phyloP scores from a whole-genome alignment of 495 filamentous ascomycete species.

The Halenospora varia region DNA sequence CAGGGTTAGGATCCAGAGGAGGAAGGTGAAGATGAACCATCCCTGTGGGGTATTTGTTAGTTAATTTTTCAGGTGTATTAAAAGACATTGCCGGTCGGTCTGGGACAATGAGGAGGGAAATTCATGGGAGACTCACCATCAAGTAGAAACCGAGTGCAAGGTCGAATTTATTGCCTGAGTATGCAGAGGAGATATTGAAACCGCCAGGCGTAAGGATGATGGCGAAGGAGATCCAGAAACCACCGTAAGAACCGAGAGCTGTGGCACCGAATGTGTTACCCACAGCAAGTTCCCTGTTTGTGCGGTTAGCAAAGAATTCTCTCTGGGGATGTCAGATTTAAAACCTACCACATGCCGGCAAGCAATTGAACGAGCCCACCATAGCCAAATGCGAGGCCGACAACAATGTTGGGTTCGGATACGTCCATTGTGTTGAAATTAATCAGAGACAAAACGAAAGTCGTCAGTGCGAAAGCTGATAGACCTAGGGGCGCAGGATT shows the following conservation, averaged over 20 bases:
- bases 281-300: slow-evolving; percentile 60
- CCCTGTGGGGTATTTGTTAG: slow-evolving; percentile 22
- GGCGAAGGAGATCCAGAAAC: slow-evolving; percentile 90
- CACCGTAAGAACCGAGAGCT: slow-evolving; percentile 89
- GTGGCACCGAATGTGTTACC: slow-evolving; percentile 97
- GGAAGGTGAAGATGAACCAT: slow-evolving; percentile 98
- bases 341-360: slow-evolving; percentile 97
- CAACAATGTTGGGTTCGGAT: slow-evolving; percentile 57
- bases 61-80: not conserved
- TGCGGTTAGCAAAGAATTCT: not conserved
- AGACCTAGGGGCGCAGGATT: slow-evolving; percentile 85
- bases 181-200: slow-evolving; percentile 53
- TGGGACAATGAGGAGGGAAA: not conserved
- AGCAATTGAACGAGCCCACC: slow-evolving; percentile 88
- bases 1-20: slow-evolving; percentile 84
- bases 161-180: slow-evolving; percentile 36
- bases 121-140: slow-evolving; percentile 39
- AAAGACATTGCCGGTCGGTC: not conserved
- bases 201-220: slow-evolving; percentile 63
- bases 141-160: slow-evolving; percentile 80
- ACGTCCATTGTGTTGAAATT: slow-evolving; percentile 68
- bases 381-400: slow-evolving; percentile 69
- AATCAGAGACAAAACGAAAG: slow-evolving; percentile 82
- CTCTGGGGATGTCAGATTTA: too few species aligned
- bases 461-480: slow-evolving; percentile 88